A percentile compares a stretch with the other conserved stretches of the same genome.
phyloP scores from a whole-genome alignment of 108 stramenopile species.

The Nitzschia sp. region DNA sequence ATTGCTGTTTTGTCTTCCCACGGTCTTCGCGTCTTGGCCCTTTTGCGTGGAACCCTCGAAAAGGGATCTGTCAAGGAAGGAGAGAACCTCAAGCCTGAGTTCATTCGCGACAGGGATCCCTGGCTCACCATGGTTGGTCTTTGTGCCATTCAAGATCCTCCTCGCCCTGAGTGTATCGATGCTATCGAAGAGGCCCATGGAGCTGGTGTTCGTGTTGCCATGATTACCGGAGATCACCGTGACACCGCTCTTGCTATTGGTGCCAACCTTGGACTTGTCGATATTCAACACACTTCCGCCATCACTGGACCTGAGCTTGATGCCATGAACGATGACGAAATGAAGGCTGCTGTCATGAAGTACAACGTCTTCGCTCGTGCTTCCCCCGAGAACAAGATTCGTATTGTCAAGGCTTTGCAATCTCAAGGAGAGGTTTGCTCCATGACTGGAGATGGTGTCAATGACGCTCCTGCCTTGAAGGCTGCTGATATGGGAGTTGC shows the following conservation, averaged over 20 bases:
- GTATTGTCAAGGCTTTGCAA: slow-evolving; percentile 90
- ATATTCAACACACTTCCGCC: slow-evolving; percentile 54
- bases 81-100: slow-evolving; percentile 69
- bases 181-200: slow-evolving; percentile 84
- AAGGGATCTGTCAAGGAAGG: slow-evolving; percentile 59
- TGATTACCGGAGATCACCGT: slow-evolving; percentile 98
- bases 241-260: slow-evolving; percentile 74
- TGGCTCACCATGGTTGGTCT: slow-evolving; percentile 88
- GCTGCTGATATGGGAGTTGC: slow-evolving; percentile 97
- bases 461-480: slow-evolving; percentile 97
- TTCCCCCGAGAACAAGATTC: slow-evolving; percentile 76
- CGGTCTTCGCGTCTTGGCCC: slow-evolving; percentile 93
- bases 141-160: slow-evolving; percentile 93
- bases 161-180: slow-evolving; percentile 82
- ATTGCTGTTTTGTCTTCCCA: slow-evolving; percentile 83
- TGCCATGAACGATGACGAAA: slow-evolving; percentile 65
- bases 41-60: slow-evolving; percentile 64
- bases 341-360: slow-evolving; percentile 52
- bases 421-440: slow-evolving; percentile 77
- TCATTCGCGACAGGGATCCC: slow-evolving; percentile 55
- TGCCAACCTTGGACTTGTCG: slow-evolving; percentile 60
- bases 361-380: slow-evolving; percentile 90
- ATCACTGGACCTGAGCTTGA: slow-evolving; percentile 82
- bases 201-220: slow-evolving; percentile 90
- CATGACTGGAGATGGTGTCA: slow-evolving; percentile 99